Percentiles rank a stretch among this genome's conserved stretches.
phyloP scores from a whole-genome alignment of 768 basidiomycete species.

The Xerocomus spinulosus region DNA sequence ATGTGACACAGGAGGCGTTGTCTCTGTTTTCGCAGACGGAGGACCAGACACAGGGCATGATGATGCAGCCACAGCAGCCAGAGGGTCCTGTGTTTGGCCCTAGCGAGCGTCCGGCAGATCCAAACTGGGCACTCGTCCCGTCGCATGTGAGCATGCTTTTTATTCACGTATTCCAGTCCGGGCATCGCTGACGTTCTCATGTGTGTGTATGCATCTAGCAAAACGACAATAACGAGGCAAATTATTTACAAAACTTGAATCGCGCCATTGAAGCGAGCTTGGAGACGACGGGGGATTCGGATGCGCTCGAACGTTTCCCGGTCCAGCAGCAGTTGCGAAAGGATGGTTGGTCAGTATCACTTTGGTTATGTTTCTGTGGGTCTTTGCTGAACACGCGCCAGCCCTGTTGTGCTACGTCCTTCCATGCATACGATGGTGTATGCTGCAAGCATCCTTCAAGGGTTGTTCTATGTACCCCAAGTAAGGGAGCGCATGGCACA shows the following conservation, averaged over 20 bases:
- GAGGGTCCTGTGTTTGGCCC: constrained; percentile 48
- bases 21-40: constrained; percentile 37
- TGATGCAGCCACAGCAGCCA: constrained; percentile 34
- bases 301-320: constrained; percentile 50
- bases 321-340: constrained; percentile 51
- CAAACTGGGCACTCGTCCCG: constrained; percentile 66
- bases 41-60: constrained; percentile 36
- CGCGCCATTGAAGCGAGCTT: constrained; percentile 72
- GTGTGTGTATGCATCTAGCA: constrained; percentile 14
- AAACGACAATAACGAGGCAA: constrained; percentile 37
- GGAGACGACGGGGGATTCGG: constrained; percentile 42
- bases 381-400: constrained; percentile 24
- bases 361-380: not conserved
- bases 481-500: constrained; percentile 43
- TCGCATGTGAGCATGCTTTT: constrained; percentile 49
- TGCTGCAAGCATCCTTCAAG: constrained; percentile 52
- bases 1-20: not conserved
- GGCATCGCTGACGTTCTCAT: not conserved
- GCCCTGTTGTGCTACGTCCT: constrained; percentile 70
- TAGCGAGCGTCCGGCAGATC: constrained; percentile 56
- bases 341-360: constrained; percentile 49
- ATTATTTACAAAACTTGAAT: constrained; percentile 60
- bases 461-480: constrained; percentile 68
- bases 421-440: constrained; percentile 48
- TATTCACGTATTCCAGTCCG: not conserved